Conservation (phyloP, 345 rosid genomes). For the Citropsis articulata region DNA sequence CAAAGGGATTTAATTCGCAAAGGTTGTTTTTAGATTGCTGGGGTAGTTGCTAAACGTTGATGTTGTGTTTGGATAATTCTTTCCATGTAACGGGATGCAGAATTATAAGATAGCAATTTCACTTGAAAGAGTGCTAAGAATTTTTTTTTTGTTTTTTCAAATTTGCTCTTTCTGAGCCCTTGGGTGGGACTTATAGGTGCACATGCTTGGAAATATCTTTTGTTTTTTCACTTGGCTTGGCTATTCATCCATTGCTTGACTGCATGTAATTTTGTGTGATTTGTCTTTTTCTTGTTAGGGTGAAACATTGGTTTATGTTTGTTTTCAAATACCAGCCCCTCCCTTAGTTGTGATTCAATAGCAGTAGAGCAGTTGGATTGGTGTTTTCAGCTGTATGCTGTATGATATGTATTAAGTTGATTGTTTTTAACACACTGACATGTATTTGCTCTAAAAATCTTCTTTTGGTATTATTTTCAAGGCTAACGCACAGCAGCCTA, state of each 20-base stretch:
- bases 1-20: not conserved
- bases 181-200: not conserved
- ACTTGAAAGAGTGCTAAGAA: not conserved
- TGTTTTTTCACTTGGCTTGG: not conserved
- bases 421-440: not conserved
- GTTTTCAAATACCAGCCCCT: not conserved
- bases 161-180: not conserved
- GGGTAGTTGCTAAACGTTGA: not conserved
- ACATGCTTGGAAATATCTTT: not conserved
- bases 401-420: not conserved
- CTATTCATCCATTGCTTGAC: not conserved
- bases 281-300: not conserved
- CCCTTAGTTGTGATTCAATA: not conserved
- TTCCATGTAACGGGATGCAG: not conserved
- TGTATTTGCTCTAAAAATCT: not conserved
- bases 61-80: not conserved
- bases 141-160: not conserved
- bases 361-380: not conserved
- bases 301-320: not conserved
- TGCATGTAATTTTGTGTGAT: not conserved
- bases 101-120: not conserved
- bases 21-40: not conserved
- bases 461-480: constrained; percentile 9
- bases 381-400: not conserved
- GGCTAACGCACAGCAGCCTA: constrained; percentile 47